These are phyloP conservation scores for Chalciporus pseudorubinellus DNA, from an alignment of 768 basidiomycete species.

Conservation along the genomic window DNA sequence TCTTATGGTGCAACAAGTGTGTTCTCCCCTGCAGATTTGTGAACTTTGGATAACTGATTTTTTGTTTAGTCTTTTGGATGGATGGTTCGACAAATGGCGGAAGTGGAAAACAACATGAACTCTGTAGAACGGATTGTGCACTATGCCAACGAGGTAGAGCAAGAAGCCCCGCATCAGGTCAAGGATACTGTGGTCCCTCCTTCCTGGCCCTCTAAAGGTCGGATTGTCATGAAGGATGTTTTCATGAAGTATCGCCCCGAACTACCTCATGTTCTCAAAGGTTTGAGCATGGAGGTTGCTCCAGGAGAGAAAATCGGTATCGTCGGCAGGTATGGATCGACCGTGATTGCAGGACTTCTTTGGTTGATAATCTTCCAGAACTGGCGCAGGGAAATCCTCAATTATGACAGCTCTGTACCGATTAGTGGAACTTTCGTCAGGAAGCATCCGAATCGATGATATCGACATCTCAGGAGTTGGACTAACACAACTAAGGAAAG, in stretches of 20 bases:
- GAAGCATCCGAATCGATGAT: conserved; percentile 76
- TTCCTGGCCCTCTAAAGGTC: conserved; percentile 75
- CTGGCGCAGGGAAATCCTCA: conserved; percentile 87
- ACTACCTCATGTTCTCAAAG: conserved; percentile 85
- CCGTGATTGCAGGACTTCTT: conserved; percentile 7
- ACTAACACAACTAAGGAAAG: conserved; percentile 64
- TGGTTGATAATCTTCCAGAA: conserved; percentile 36
- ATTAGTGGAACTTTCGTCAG: conserved; percentile 75
- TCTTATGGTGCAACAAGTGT: conserved; percentile 71
- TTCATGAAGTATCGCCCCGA: conserved; percentile 83
- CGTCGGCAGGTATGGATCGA: conserved; percentile 54
- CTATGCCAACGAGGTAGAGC: conserved; percentile 77
- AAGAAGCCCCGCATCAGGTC: conserved; percentile 72
- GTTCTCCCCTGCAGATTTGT: not conserved
- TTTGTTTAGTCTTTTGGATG: conserved; percentile 58
- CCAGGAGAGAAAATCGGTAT: conserved; percentile 92
- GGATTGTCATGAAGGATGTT: conserved; percentile 71
- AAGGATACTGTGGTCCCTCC: conserved; percentile 56
- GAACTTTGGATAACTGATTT: not conserved
- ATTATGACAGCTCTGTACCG: conserved; percentile 88
- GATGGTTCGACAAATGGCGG: conserved; percentile 75
- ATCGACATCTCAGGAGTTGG: conserved; percentile 84
- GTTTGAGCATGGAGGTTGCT: conserved; percentile 64
- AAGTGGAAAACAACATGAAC: conserved; percentile 94
- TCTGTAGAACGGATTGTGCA: conserved; percentile 82